These are phyloP conservation scores for Durotheca rogersii DNA, from an alignment of 495 filamentous ascomycete species.

Conservation along the genomic window DNA sequence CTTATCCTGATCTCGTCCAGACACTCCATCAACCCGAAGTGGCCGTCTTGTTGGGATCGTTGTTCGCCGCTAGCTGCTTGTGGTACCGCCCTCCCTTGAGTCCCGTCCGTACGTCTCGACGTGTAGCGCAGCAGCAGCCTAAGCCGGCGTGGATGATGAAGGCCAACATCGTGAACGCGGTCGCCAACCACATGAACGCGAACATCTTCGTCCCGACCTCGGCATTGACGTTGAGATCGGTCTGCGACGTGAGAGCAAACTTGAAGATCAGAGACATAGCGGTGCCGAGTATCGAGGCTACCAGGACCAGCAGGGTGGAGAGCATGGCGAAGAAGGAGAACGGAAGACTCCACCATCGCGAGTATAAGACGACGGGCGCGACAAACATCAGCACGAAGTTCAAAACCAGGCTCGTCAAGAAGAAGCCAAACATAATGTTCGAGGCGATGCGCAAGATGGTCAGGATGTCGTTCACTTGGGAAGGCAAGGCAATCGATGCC, in stretches of 20 bases:
- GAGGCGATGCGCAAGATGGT: constrained; percentile 73
- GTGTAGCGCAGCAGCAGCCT: constrained; percentile 70
- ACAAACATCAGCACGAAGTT: constrained; percentile 58
- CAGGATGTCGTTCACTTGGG: constrained; percentile 68
- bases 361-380: constrained; percentile 43
- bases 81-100: constrained; percentile 39
- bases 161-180: constrained; percentile 62
- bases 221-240: constrained; percentile 71
- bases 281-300: constrained; percentile 71
- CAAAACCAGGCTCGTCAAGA: constrained; percentile 67
- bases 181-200: constrained; percentile 85
- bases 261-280: constrained; percentile 79
- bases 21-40: constrained; percentile 6
- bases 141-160: constrained; percentile 71
- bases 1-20: neutral
- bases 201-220: constrained; percentile 74
- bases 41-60: constrained; percentile 13
- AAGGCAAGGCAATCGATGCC: constrained; percentile 79
- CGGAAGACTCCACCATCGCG: constrained; percentile 50
- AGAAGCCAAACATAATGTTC: constrained; percentile 89
- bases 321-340: constrained; percentile 63
- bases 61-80: neutral
- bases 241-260: constrained; percentile 64
- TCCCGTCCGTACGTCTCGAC: constrained; percentile 59
- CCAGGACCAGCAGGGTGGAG: constrained; percentile 64